Evolutionary conservation across 2,329 filamentous ascomycete species (phyloP).

Genomic region (Phaeosphaeriaceae sp.): DNA sequence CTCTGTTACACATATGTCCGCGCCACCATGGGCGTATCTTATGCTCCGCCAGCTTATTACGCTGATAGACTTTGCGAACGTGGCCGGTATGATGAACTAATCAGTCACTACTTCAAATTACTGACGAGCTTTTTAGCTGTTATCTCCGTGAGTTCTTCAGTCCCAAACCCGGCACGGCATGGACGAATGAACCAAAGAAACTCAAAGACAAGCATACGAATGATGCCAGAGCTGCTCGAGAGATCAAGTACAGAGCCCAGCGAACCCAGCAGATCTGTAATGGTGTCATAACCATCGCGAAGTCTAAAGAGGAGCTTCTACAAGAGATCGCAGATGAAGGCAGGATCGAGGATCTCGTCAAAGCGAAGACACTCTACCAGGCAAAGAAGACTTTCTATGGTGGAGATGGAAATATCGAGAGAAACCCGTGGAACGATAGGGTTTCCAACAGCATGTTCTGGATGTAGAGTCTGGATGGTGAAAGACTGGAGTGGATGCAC

Average conservation of each 20-base stretch:
- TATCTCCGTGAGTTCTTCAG: constrained; percentile 7
- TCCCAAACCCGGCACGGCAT: not conserved
- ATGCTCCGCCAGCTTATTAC: constrained; percentile 35
- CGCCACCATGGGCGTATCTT: constrained; percentile 11
- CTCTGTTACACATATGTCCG: constrained; percentile 6
- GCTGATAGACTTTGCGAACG: constrained; percentile 46
- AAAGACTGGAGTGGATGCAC: not conserved
- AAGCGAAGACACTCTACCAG: not conserved
- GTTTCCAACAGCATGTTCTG: constrained; percentile 1
- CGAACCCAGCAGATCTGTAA: not conserved
- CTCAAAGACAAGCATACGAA: not conserved
- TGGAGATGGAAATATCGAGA: not conserved
- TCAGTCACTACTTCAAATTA: not conserved
- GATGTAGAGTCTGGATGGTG: not conserved
- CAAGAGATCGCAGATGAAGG: not conserved
- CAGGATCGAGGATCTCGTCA: not conserved
- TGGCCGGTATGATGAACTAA: constrained; percentile 20
- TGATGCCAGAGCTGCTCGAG: not conserved
- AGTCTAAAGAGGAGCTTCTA: not conserved
- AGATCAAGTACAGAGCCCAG: not conserved
- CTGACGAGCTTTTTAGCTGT: not conserved
- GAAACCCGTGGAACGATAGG: not conserved
- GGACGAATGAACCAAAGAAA: not conserved
- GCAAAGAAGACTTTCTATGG: not conserved
- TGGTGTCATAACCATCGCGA: not conserved